Evolutionary conservation across 352 stramenopile genomes (phyloP).

Genomic region (Thalassiosira livingstoniorum): DNA sequence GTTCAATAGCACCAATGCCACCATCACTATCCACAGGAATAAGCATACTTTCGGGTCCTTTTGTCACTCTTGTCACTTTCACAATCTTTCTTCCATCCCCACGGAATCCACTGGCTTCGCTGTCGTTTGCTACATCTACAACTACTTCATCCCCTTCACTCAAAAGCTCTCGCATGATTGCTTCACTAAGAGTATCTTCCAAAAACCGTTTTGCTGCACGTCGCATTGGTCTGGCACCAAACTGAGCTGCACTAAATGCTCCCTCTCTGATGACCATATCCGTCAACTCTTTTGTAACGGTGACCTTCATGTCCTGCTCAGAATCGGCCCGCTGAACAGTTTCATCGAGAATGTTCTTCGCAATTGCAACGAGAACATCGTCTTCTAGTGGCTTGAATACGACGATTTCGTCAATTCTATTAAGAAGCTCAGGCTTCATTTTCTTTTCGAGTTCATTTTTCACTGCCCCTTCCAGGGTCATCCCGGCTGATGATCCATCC

Average conservation of each 20-base stretch:
- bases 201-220: slow-evolving; percentile 94
- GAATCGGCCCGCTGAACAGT: slow-evolving; percentile 82
- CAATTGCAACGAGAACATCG: slow-evolving; percentile 92
- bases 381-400: slow-evolving; percentile 93
- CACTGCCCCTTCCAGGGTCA: slow-evolving; percentile 65
- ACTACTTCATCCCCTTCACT: slow-evolving; percentile 86
- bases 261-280: slow-evolving; percentile 89
- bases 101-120: slow-evolving; percentile 54
- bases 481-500: slow-evolving; percentile 36
- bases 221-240: slow-evolving; percentile 95
- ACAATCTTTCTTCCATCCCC: slow-evolving; percentile 63
- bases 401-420: slow-evolving; percentile 95
- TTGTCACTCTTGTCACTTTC: slow-evolving; percentile 56
- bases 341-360: slow-evolving; percentile 88
- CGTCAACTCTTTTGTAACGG: slow-evolving; percentile 89
- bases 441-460: slow-evolving; percentile 76
- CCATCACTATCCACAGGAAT: slow-evolving; percentile 72
- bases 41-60: slow-evolving; percentile 62
- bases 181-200: slow-evolving; percentile 93
- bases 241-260: slow-evolving; percentile 90
- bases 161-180: slow-evolving; percentile 88
- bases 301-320: slow-evolving; percentile 91
- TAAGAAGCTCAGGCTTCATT: slow-evolving; percentile 94
- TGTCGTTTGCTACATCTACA: slow-evolving; percentile 71
- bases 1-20: slow-evolving; percentile 62